Evolutionary conservation across 164 flowering plant species (phyloP).

Genomic region (Aristolochia fimbriata): DNA sequence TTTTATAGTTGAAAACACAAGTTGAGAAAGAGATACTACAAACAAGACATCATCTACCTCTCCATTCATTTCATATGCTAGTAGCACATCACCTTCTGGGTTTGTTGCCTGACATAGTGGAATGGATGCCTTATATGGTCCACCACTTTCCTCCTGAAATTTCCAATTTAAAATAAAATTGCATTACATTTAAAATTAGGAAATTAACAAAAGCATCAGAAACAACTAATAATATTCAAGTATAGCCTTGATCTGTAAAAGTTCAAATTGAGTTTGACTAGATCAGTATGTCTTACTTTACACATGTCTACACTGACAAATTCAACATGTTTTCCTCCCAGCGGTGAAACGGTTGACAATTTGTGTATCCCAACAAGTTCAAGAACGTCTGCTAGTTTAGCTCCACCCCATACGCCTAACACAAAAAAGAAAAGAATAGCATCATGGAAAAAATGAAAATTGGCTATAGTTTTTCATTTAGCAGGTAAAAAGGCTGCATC

Average conservation of each 20-base stretch:
- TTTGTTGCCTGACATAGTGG: conserved; percentile 80
- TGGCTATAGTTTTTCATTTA: neutral
- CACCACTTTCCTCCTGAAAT: conserved; percentile 94
- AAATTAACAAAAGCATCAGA: conserved; percentile 2
- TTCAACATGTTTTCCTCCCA: conserved; percentile 93
- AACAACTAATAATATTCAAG: neutral
- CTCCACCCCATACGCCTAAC: conserved; percentile 94
- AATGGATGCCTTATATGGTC: conserved; percentile 97
- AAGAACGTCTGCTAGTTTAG: conserved; percentile 85
- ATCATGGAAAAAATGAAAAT: neutral
- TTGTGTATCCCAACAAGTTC: conserved; percentile 77
- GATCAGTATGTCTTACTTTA: conserved; percentile 43
- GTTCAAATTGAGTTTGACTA: no score
- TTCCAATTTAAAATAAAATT: neutral
- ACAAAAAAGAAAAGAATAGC: conserved; percentile 3
- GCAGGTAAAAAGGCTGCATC: neutral
- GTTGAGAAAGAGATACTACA: neutral
- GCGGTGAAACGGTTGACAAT: conserved; percentile 34
- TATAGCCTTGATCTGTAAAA: neutral
- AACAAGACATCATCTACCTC: conserved; percentile 38
- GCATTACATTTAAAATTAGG: conserved; percentile 1
- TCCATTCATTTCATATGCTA: conserved; percentile 99
- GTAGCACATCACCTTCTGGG: conserved; percentile 87
- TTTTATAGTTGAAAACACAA: neutral
- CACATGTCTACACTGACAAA: conserved; percentile 91